Percentiles rank a stretch among this genome's conserved stretches.
Conservation (phyloP, 345 rosid genomes). For the Syzygium oleosum region DNA sequence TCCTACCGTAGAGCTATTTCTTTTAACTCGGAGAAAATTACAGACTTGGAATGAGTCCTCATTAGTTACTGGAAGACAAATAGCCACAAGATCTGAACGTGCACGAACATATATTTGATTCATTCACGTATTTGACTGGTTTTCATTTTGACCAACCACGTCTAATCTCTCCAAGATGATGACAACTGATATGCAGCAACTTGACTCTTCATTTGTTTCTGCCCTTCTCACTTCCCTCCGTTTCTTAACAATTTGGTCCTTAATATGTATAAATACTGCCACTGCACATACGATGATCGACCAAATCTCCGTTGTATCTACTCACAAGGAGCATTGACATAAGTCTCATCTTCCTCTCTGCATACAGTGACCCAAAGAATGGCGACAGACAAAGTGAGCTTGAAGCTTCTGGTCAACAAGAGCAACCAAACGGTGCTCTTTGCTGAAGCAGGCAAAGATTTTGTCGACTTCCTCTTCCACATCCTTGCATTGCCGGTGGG, state of each 20-base stretch:
- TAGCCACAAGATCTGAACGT: background rate
- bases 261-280: background rate
- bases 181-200: background rate
- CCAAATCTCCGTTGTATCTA: background rate
- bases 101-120: background rate
- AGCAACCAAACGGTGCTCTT: background rate
- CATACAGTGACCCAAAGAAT: background rate
- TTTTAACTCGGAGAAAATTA: background rate
- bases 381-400: background rate
- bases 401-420: background rate
- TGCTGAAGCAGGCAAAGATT: background rate
- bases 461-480: background rate
- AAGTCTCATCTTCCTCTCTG: background rate
- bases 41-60: background rate
- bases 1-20: background rate
- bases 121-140: too few species aligned
- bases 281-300: background rate
- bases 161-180: background rate
- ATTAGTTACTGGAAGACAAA: background rate
- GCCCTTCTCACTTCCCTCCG: background rate
- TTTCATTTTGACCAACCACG: background rate
- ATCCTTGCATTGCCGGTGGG: background rate
- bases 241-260: background rate
- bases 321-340: background rate
- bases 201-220: background rate